phyloP scores from a whole-genome alignment of 352 stramenopile genomes.

The Phytopythium vexans region DNA sequence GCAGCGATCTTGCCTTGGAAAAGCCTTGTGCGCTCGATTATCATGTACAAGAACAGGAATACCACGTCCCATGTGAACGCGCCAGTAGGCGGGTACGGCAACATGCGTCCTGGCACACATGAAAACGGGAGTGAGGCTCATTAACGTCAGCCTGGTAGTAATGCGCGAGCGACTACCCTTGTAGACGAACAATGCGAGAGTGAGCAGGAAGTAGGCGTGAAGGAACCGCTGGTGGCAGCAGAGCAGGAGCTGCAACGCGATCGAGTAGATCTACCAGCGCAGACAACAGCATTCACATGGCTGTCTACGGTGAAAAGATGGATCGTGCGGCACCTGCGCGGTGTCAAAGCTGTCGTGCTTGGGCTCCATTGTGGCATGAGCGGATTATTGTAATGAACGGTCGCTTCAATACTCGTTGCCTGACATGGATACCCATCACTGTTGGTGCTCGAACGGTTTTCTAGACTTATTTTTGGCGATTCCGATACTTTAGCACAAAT shows the following conservation, averaged over 20 bases:
- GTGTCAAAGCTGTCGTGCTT: too few species aligned
- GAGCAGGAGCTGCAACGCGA: constrained; percentile 72
- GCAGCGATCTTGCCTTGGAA: constrained; percentile 47
- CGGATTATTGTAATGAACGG: not conserved
- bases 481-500: too few species aligned
- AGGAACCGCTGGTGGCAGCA: constrained; percentile 67
- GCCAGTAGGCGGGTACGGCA: constrained; percentile 44
- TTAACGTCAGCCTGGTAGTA: not conserved
- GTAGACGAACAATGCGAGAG: constrained; percentile 62
- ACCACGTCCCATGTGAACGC: constrained; percentile 58
- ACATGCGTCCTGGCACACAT: constrained; percentile 30
- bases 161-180: constrained; percentile 36
- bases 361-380: too few species aligned
- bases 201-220: constrained; percentile 47
- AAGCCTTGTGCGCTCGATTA: constrained; percentile 54
- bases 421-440: too few species aligned
- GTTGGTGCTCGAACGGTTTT: too few species aligned
- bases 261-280: constrained; percentile 25
- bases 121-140: not conserved
- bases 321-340: not conserved
- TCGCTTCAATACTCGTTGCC: too few species aligned
- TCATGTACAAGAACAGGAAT: constrained; percentile 57
- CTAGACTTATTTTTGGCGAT: too few species aligned
- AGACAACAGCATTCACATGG: constrained; percentile 3
- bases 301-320: not conserved